A percentile compares a stretch with the other conserved stretches of the same genome.
phyloP scores from a whole-genome alignment of 176 grass and related monocot species.

The Ananas comosus region DNA sequence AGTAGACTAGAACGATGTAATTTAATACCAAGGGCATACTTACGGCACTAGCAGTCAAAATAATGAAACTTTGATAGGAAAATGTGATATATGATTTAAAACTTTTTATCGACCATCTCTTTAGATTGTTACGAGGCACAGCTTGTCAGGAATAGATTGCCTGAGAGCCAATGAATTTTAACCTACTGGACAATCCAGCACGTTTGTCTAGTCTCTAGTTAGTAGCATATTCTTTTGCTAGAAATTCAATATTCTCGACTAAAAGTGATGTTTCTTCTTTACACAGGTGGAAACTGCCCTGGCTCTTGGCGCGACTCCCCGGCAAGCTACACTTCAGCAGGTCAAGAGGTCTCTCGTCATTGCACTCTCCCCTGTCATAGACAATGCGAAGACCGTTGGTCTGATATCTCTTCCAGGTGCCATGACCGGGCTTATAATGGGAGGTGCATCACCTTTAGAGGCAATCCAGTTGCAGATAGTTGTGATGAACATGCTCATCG shows the following conservation, averaged over 20 bases:
- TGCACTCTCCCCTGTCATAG: constrained; percentile 44
- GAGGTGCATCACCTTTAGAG: constrained; percentile 58
- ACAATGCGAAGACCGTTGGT: constrained; percentile 70
- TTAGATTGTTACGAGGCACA: too few relatives aligned
- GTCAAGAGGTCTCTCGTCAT: constrained; percentile 45
- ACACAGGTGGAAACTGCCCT: constrained; percentile 76
- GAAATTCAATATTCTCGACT: not conserved
- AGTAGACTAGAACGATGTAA: too few relatives aligned
- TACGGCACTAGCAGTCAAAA: too few relatives aligned
- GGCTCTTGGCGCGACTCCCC: constrained; percentile 66
- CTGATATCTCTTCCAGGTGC: constrained; percentile 67
- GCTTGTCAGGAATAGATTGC: too few relatives aligned
- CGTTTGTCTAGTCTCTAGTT: too few relatives aligned
- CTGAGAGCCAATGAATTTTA: too few relatives aligned
- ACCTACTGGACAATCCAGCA: too few relatives aligned
- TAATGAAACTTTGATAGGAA: too few relatives aligned
- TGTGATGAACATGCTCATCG: constrained; percentile 83
- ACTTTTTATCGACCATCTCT: too few relatives aligned
- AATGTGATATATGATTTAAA: too few relatives aligned
- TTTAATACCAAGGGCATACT: too few relatives aligned
- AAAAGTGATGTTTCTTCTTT: not conserved
- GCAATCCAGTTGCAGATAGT: constrained; percentile 84
- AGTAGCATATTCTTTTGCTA: too few relatives aligned
- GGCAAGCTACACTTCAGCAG: constrained; percentile 71
- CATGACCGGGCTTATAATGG: constrained; percentile 83